Percentiles rank a stretch among this genome's conserved stretches.
These are phyloP conservation scores for Thecaphora frezii DNA, from an alignment of 1,284 basidiomycete genomes.

Conservation along the genomic window DNA sequence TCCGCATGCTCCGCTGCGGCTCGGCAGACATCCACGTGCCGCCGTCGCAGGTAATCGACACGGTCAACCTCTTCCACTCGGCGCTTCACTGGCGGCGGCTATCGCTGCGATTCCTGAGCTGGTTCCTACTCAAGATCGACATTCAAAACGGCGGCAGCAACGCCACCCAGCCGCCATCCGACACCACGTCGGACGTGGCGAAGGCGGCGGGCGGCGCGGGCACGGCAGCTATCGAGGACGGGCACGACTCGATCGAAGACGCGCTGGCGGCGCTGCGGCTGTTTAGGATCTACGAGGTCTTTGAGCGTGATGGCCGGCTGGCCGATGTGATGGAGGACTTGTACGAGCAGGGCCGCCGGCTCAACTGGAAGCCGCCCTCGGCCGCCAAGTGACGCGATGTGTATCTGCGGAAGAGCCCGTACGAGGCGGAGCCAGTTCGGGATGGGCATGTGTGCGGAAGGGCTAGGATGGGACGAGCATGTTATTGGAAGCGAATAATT, in stretches of 20 bases:
- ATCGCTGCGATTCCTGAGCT: conserved; percentile 89
- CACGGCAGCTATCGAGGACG: conserved; percentile 25
- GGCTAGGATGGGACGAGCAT: too few species aligned
- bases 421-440: too few species aligned
- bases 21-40: conserved; percentile 89
- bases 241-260: conserved; percentile 92
- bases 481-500: too few species aligned
- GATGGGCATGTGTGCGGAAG: too few species aligned
- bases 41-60: conserved; percentile 91
- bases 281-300: conserved; percentile 78
- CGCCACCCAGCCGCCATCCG: not conserved
- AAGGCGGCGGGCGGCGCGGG: conserved; percentile 16
- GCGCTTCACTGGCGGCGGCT: conserved; percentile 79
- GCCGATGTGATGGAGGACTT: conserved; percentile 81
- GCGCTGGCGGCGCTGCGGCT: conserved; percentile 83
- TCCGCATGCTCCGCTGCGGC: not conserved
- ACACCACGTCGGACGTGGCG: conserved; percentile 3
- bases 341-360: conserved; percentile 63
- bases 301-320: conserved; percentile 76
- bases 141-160: conserved; percentile 74
- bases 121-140: conserved; percentile 84
- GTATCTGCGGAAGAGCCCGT: too few species aligned
- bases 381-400: too few species aligned
- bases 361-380: conserved; percentile 38
- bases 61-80: conserved; percentile 89